Evolutionary conservation across 2,329 filamentous ascomycete species (phyloP).

Genomic region (Hypoxylon sp.): DNA sequence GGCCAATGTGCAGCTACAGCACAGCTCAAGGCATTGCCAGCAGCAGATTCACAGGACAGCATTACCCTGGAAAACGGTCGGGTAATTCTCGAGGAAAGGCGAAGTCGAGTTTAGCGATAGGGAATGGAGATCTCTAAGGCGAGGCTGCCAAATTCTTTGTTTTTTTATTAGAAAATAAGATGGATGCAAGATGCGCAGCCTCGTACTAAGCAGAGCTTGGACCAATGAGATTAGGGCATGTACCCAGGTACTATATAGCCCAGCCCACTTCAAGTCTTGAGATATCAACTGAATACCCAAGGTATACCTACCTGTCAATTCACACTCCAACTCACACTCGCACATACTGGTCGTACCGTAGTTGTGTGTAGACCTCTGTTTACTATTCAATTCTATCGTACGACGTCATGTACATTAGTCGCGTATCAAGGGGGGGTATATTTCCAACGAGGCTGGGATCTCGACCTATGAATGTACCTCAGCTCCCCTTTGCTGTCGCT

Average conservation of each 20-base stretch:
- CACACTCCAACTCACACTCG: too few relatives aligned
- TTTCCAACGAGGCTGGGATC: slow-evolving; percentile 39
- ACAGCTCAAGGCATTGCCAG: slow-evolving; percentile 31
- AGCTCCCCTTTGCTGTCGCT: slow-evolving; percentile 27
- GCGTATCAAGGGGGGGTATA: slow-evolving; percentile 45
- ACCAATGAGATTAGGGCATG: slow-evolving; percentile 17
- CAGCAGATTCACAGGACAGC: slow-evolving; percentile 5
- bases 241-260: slow-evolving; percentile 4
- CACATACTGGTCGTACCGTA: too few relatives aligned
- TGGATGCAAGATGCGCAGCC: slow-evolving; percentile 20
- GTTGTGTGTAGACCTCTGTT: slow-evolving; percentile 11
- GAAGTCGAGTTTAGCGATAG: background rate
- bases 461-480: slow-evolving; percentile 34
- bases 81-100: background rate
- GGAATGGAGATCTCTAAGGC: slow-evolving; percentile 6
- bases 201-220: slow-evolving; percentile 29
- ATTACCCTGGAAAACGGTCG: slow-evolving; percentile 11
- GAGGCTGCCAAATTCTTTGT: slow-evolving; percentile 21
- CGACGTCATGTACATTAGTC: slow-evolving; percentile 48
- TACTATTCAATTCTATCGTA: slow-evolving; percentile 45
- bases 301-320: too few relatives aligned
- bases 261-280: background rate
- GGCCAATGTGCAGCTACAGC: background rate
- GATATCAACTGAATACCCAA: too few relatives aligned
- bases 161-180: too few relatives aligned